These are phyloP conservation scores for Colletotrichum cuscutae DNA, from an alignment of 2,329 filamentous ascomycete genomes.

Conservation along the genomic window DNA sequence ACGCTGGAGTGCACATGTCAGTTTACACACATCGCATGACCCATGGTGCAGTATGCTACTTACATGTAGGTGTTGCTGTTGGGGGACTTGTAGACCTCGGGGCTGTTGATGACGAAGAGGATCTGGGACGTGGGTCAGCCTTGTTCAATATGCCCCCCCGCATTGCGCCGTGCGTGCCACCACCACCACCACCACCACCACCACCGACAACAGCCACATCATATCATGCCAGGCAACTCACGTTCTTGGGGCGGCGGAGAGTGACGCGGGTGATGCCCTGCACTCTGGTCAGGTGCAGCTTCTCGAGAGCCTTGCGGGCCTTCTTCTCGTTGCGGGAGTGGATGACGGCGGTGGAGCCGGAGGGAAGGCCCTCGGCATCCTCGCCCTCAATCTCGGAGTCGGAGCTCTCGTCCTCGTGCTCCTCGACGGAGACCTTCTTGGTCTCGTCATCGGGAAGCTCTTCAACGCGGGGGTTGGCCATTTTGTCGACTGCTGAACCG, in stretches of 20 bases:
- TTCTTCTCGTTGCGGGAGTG: constrained; percentile 99
- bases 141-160: constrained; percentile 14
- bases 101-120: constrained; percentile 99
- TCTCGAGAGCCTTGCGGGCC: constrained; percentile 98
- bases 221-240: constrained; percentile 64
- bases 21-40: background rate
- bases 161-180: background rate
- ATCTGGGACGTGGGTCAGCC: constrained; percentile 69
- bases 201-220: background rate
- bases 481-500: constrained; percentile 59
- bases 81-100: constrained; percentile 99
- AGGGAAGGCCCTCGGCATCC: constrained; percentile 73
- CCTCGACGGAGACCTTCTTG: constrained; percentile 82
- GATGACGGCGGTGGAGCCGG: constrained; percentile 88
- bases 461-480: constrained; percentile 98
- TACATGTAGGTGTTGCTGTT: constrained; percentile 99
- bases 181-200: constrained; percentile 9
- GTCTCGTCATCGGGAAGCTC: constrained; percentile 93
- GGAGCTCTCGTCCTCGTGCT: constrained; percentile 77
- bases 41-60: constrained; percentile 52
- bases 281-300: constrained; percentile 96
- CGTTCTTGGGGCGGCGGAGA: constrained; percentile 97
- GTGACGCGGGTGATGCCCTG: constrained; percentile 98
- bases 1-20: constrained; percentile 64
- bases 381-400: constrained; percentile 84